phyloP scores from a whole-genome alignment of 2,329 filamentous ascomycete genomes.

The Ceratocystis cubensis region DNA sequence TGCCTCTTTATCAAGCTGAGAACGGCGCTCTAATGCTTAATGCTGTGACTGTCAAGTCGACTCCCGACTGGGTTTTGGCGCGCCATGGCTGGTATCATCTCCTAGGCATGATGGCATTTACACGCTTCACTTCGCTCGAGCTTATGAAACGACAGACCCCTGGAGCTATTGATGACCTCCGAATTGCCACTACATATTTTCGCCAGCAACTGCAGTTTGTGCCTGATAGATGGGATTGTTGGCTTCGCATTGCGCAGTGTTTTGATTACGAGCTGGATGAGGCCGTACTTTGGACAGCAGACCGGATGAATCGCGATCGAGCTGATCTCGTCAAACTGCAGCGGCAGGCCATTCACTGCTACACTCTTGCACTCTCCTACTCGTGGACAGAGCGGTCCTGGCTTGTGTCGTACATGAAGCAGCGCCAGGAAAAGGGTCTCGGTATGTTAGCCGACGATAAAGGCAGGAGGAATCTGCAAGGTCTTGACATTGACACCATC shows the following conservation, averaged over 20 bases:
- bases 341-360: conserved; percentile 71
- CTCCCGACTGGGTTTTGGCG: conserved; percentile 55
- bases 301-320: conserved; percentile 79
- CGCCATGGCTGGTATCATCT: conserved; percentile 85
- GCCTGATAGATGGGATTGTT: conserved; percentile 73
- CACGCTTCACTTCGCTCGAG: conserved; percentile 63
- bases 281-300: conserved; percentile 73
- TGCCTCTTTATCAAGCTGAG: conserved; percentile 67
- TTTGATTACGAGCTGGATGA: conserved; percentile 84
- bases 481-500: conserved; percentile 25
- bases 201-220: conserved; percentile 73
- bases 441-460: conserved; percentile 25
- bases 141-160: conserved; percentile 63
- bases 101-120: conserved; percentile 74
- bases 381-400: conserved; percentile 31
- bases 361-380: conserved; percentile 47
- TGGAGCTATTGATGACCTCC: conserved; percentile 69
- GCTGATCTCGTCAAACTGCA: conserved; percentile 63
- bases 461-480: conserved; percentile 4
- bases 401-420: conserved; percentile 14
- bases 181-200: conserved; percentile 68
- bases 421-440: not conserved
- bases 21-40: conserved; percentile 65
- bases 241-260: conserved; percentile 77
- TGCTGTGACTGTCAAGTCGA: conserved; percentile 53